Evolutionary conservation across 179 eudicot species (phyloP).

Genomic region (Beta lomatogona): DNA sequence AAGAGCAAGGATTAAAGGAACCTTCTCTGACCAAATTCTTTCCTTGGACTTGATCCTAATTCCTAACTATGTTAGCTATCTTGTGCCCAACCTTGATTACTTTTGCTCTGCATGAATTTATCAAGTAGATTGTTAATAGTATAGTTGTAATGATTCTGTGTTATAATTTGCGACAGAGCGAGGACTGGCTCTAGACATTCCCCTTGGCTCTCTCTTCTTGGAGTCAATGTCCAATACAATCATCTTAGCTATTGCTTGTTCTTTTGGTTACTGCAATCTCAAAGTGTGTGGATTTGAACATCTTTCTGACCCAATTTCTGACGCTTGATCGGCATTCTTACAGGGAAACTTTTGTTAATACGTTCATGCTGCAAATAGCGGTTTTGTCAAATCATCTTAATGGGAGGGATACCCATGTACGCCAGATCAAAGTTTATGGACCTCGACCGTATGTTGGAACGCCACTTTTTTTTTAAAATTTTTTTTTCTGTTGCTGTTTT

Average conservation of each 20-base stretch:
- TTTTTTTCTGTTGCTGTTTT: background rate
- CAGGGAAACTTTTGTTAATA: constrained; percentile 95
- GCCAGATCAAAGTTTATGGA: constrained; percentile 97
- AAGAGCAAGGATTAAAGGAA: background rate
- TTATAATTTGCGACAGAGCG: background rate
- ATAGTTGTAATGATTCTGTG: background rate
- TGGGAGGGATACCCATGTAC: constrained; percentile 92
- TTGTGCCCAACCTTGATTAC: background rate
- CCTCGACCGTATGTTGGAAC: constrained; percentile 72
- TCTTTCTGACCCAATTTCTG: constrained; percentile 1
- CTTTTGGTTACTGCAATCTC: background rate
- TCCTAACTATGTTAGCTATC: background rate
- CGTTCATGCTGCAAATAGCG: constrained; percentile 91
- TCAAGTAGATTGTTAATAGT: background rate
- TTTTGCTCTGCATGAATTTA: background rate
- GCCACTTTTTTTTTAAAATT: background rate
- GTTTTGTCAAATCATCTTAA: constrained; percentile 85
- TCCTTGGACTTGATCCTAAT: background rate
- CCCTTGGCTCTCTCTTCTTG: background rate
- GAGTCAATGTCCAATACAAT: background rate
- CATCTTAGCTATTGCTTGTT: background rate
- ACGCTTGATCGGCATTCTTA: constrained; percentile 21
- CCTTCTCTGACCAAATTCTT: background rate
- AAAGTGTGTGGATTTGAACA: background rate
- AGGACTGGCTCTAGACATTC: background rate